Base-by-base conservation (phyloP, 202 grass and related monocot genomes). In the Setaria italica region DNA sequence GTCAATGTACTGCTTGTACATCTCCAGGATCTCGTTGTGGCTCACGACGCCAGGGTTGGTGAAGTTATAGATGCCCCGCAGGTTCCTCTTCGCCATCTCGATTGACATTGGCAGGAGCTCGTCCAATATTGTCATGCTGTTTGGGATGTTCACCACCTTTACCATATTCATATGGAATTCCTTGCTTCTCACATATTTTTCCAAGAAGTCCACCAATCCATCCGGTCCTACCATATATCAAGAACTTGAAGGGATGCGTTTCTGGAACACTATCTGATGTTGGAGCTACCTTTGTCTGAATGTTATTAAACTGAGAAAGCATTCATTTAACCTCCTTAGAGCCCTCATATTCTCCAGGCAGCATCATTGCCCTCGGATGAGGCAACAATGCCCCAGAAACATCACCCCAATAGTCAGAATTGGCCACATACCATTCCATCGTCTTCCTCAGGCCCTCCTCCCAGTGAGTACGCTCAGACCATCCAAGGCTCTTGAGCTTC, bases 61-160 rank as follows among this genome's bases (percentile, higher is more conserved):
- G 82, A 96, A 96, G 76, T 96, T 96, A 70, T 88, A 96, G 65
- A 93, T 91, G 41, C 89, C 94, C 35, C 87, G 78, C 55, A 88
- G 85, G 82, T 89, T 85, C 64, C 87, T 84, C 77, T 93, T 93
- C 21, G 91, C 94, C 72, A 96, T 92, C 70, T 96, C 91, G 13
- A 96, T 43, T 32, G 94, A 93, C 62, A 96, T 84, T 0, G 91
- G 94, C 58, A 96, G 84, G 82, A 96, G 91, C 76, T 96, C 94
- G 69, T 96, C 94, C 51, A 96, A 87, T 78, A 96, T 67, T 25
- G 94, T 96, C 94, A 96, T 93, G 80, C 89, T 93, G 75, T 91
- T 93, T 15, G 94, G 91, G 56, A 96, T 96, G 89, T 96, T 91
- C 30, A 88, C 87, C 49, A 96, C 91, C 82, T 83, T 90, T 95